A percentile compares a stretch with the other conserved stretches of the same genome.
Conservation (phyloP, 2,329 filamentous ascomycete genomes). For the Penicillium sp. region DNA sequence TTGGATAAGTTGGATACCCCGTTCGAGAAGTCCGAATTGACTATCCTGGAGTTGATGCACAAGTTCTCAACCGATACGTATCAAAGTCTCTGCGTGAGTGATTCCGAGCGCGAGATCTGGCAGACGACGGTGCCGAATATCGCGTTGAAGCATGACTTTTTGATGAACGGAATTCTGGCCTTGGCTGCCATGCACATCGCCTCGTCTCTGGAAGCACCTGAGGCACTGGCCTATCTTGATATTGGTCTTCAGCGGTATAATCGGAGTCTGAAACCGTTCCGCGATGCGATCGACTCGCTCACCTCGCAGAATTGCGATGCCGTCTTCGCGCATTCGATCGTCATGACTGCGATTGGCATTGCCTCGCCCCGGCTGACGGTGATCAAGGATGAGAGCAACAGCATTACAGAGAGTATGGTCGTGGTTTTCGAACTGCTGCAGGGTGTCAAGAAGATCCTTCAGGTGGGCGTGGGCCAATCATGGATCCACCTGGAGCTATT, state of each 20-base stretch:
- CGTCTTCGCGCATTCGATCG: conserved; percentile 33
- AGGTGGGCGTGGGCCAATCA: conserved; percentile 17
- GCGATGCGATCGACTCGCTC: conserved; percentile 30
- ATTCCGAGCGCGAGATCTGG: conserved; percentile 34
- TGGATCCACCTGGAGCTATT: conserved; percentile 58
- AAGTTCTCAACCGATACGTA: conserved; percentile 53
- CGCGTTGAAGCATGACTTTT: conserved; percentile 38
- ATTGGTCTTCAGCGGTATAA: conserved; percentile 33
- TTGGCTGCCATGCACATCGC: conserved; percentile 43
- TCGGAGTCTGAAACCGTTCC: conserved; percentile 31
- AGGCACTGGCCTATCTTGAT: conserved; percentile 28
- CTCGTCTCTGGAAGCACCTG: conserved; percentile 20
- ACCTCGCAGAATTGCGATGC: conserved; percentile 34
- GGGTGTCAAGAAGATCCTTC: conserved; percentile 33
- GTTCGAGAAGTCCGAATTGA: conserved; percentile 14
- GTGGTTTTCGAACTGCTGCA: conserved; percentile 34
- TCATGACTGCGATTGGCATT: conserved; percentile 32
- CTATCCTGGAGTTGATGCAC: conserved; percentile 55
- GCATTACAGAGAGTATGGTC: conserved; percentile 31
- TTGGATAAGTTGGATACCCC: not conserved
- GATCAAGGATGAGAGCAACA: conserved; percentile 11
- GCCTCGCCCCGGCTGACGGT: conserved; percentile 28
- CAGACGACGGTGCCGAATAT: conserved; percentile 39
- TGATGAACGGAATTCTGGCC: conserved; percentile 43
- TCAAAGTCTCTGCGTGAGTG: conserved; percentile 38